Conservation (phyloP, 371 early-diverging fungal genomes). For the Haplosporangium sp. region DNA sequence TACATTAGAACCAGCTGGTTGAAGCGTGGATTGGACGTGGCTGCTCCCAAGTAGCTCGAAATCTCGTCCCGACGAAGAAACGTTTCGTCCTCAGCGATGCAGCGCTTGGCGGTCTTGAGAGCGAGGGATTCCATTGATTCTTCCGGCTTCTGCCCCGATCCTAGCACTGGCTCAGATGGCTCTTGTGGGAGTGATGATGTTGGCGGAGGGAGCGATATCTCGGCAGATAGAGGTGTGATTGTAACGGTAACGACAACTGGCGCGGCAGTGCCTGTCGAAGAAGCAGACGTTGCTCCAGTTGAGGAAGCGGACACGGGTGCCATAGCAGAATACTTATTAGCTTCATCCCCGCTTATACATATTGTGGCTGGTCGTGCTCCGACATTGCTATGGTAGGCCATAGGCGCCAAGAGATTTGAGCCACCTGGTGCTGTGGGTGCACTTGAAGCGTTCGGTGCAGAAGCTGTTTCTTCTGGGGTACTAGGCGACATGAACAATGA, state of each 20-base stretch:
- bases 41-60: constrained; percentile 30
- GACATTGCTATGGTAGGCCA: neutral
- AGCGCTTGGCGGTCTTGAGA: constrained; percentile 11
- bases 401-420: neutral
- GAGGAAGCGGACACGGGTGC: neutral
- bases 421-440: neutral
- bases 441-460: neutral
- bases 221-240: neutral
- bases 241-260: neutral
- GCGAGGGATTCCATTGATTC: constrained; percentile 10
- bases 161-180: constrained; percentile 2
- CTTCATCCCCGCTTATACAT: constrained; percentile 11
- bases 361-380: constrained; percentile 19
- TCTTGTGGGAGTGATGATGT: neutral
- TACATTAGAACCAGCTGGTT: constrained; percentile 65
- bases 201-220: neutral
- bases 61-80: constrained; percentile 35
- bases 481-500: constrained; percentile 30
- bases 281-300: neutral
- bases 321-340: neutral
- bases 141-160: neutral
- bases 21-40: constrained; percentile 35
- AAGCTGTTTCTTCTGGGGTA: neutral
- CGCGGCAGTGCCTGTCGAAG: neutral
- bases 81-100: constrained; percentile 29